These are phyloP conservation scores for Parasarocladium wereldwijsianum DNA, from an alignment of 2,329 filamentous ascomycete genomes.

Conservation along the genomic window DNA sequence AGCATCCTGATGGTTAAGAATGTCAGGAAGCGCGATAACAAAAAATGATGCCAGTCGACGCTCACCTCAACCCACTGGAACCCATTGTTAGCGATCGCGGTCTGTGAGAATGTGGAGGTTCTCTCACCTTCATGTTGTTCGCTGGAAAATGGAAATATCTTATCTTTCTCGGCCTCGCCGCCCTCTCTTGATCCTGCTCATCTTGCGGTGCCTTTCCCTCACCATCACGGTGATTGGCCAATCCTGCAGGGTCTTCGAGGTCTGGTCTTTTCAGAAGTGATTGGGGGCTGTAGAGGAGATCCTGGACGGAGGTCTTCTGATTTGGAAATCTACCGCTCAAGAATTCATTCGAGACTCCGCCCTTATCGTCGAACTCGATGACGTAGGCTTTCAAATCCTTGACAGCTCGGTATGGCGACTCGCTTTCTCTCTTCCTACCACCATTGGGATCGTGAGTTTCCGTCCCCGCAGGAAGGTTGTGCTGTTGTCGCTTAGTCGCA, in stretches of 20 bases:
- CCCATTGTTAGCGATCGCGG: too few species aligned
- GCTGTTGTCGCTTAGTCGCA: not conserved
- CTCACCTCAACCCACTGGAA: too few species aligned
- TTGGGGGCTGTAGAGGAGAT: too few species aligned
- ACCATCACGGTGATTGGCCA: too few species aligned
- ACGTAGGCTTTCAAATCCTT: constrained; percentile 1
- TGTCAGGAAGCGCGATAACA: not conserved
- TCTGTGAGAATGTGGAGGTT: too few species aligned
- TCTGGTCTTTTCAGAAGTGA: too few species aligned
- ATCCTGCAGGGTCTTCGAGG: too few species aligned
- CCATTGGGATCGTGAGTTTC: not conserved
- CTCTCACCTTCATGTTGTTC: constrained; percentile 18
- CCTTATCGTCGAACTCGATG: not conserved
- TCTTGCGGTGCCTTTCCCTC: not conserved
- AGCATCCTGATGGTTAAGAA: constrained; percentile 10
- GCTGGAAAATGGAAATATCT: constrained; percentile 17
- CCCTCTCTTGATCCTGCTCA: not conserved
- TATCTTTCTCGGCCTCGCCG: not conserved
- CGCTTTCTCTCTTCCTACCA: not conserved
- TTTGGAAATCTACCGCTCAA: not conserved
- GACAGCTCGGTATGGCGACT: not conserved
- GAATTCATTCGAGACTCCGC: not conserved
- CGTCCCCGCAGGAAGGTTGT: not conserved
- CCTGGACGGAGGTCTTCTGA: not conserved
- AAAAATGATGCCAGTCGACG: not conserved